Evolutionary conservation across 768 basidiomycete genomes (phyloP).

Genomic region (Amanita molliuscula): DNA sequence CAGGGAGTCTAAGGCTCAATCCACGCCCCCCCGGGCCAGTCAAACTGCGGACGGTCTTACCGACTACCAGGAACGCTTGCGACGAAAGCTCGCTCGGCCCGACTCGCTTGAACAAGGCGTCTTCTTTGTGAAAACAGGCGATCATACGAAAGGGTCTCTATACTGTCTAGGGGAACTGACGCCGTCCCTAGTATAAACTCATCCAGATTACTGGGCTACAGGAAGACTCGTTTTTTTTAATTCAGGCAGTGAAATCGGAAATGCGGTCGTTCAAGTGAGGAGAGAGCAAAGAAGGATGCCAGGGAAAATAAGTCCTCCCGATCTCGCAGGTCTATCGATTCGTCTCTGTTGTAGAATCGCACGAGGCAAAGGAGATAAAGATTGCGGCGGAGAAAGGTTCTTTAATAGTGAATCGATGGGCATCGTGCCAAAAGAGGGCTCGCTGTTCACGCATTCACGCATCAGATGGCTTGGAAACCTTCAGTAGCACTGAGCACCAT

Average conservation of each 20-base stretch:
- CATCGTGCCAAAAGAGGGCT: conserved; percentile 57
- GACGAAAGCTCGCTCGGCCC: too few relatives aligned
- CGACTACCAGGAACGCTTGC: too few relatives aligned
- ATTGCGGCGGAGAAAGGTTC: conserved; percentile 24
- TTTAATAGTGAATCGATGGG: conserved; percentile 39
- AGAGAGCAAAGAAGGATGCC: conserved; percentile 19
- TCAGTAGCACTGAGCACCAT: too few relatives aligned
- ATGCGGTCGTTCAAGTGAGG: conserved; percentile 63
- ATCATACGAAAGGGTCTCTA: too few relatives aligned
- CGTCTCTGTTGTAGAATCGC: conserved; percentile 18
- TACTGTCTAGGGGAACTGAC: conserved; percentile 87
- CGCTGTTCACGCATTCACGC: conserved; percentile 54
- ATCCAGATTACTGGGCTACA: conserved; percentile 43
- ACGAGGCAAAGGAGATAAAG: conserved; percentile 27
- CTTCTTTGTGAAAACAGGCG: too few relatives aligned
- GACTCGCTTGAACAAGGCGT: too few relatives aligned
- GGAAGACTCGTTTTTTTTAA: conserved; percentile 69
- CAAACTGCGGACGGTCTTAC: too few relatives aligned
- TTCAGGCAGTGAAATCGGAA: conserved; percentile 80
- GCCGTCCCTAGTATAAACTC: conserved; percentile 72
- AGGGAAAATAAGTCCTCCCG: conserved; percentile 17
- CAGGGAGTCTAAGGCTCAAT: too few relatives aligned
- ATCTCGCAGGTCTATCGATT: conserved; percentile 14
- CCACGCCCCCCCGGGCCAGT: too few relatives aligned
- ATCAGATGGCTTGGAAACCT: conserved; percentile 49